Evolutionary conservation across 352 stramenopile species (phyloP), one percentile per base, ranked within the genome.

Genomic region (Phytophthora agathidicida): DNA sequence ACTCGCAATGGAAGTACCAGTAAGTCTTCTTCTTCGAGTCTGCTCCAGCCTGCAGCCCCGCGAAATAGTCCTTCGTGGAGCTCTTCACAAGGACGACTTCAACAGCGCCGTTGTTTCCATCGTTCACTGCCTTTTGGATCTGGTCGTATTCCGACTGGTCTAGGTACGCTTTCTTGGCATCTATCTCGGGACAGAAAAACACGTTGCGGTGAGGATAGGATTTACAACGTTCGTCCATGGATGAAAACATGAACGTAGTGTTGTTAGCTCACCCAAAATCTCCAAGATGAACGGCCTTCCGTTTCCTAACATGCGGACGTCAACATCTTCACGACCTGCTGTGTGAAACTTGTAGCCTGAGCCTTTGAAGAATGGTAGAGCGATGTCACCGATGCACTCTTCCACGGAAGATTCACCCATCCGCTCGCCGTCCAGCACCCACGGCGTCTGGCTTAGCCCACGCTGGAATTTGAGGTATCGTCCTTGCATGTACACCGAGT

Each of bases 221-320:
- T n/a, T n/a, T n/a, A n/a, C n/a, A n/a, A n/a, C n/a, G n/a, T n/a
- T n/a, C n/a, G n/a, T n/a, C n/a, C n/a, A n/a, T n/a, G n/a, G n/a
- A n/a, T n/a, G n/a, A 49, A n/a, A 35, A 30, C 1, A 42, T 3
- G 17, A 58, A 24, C 24, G 3, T 32, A 5, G 10, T 23, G 41
- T 32, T 17, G 5, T 20, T 33, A 23, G 28, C 65, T 33, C 50
- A 88, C 79, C 70, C 7, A 93, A 61, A 13, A 96, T 71, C 63
- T 96, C 87, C 35, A 96, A 73, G 48, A 96, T 96, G 60, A 98
- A 98, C 13, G 93, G 94, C 1, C 94, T 85, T 42, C 94, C 94
- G 32, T 96, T 96, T 43, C 97, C 83, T 10, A 99, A 71, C 97
- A 99, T 99, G 31, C 96, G 80, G 26, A 99, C 97, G 68, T 99